Base-by-base conservation (phyloP, 257 asterid genomes). In the Schizonepeta tenuifolia region DNA sequence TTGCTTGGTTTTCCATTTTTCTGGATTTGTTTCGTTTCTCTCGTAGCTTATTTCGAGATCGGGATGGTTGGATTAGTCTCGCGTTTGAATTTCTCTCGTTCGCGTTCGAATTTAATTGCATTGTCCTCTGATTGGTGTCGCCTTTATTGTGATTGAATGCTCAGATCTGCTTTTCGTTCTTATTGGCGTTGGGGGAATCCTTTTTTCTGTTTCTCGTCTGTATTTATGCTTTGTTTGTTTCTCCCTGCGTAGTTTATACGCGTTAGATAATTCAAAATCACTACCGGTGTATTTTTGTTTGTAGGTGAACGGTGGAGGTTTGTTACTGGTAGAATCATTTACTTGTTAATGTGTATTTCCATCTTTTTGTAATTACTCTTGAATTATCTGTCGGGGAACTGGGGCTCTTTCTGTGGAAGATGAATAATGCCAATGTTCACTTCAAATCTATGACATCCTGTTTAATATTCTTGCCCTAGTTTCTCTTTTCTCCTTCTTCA, bases 91-190 rank as follows among this genome's bases (percentile, higher is more conserved):
- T 63, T 72, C 24, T 62, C 57, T 4, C 31, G 12, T 65, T 43
- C 55, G 26, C 26, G 47, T 63, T 69, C 50, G 55, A 65, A 64
- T 71, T 79, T 69, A 40, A 66, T 54, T 77, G 79, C 71, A 77
- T 51, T 47, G 65, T 53, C 41, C 31, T 44, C 55, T 53, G 56
- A 73, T 67, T 73, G 54, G 53, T 47, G 46, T 35, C 41, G 56
- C 49, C 3, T 73, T 80, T 77, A 35, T 73, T 60, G 75, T 73
- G 81, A 73, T 72, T 59, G 68, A 66, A 67, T 79, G 51, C 31
- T 81, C 84, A 82, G 89, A 86, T 86, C 81, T 82, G 79, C 40
- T 51, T 71, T 51, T 71, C 3, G 57, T 38, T 36, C 62, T 51
- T 47, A 6, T 75, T 75, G 68, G 82, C 49, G 21, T 8, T 57